phyloP scores from a whole-genome alignment of 1,139 yeast genomes.

The Geotrichum cucujoidarum region DNA sequence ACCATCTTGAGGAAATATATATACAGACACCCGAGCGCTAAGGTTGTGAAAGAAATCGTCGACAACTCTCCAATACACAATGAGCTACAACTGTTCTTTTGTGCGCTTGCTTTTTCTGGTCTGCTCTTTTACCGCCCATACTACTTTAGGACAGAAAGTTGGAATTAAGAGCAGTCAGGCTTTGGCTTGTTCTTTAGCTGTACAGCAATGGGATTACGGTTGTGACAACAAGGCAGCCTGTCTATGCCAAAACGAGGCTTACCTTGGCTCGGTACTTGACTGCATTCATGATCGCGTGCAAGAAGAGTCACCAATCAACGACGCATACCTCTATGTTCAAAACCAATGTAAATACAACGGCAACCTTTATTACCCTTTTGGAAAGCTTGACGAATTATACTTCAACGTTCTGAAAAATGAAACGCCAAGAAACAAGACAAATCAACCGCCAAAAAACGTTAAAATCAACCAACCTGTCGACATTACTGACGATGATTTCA shows the following conservation, averaged over 20 bases:
- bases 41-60: neutral
- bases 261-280: conserved; percentile 16
- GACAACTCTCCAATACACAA: too few species aligned
- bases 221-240: conserved; percentile 11
- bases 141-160: conserved; percentile 15
- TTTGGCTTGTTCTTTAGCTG: conserved; percentile 19
- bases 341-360: conserved; percentile 18
- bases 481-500: conserved; percentile 6
- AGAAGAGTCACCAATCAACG: conserved; percentile 9
- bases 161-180: conserved; percentile 18
- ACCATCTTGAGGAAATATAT: too few species aligned
- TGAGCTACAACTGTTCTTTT: too few species aligned
- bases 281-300: conserved; percentile 15
- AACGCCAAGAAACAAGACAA: neutral
- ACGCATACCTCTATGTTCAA: conserved; percentile 15
- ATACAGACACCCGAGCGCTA: neutral
- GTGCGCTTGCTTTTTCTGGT: neutral
- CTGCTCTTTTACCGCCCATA: neutral
- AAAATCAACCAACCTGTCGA: neutral
- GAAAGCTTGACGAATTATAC: conserved; percentile 17
- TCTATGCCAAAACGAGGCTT: conserved; percentile 13
- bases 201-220: conserved; percentile 15
- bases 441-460: neutral
- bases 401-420: conserved; percentile 9
- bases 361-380: conserved; percentile 9